Evolutionary conservation across 257 asterid species (phyloP).

Genomic region (Ocimum tenuiflorum): DNA sequence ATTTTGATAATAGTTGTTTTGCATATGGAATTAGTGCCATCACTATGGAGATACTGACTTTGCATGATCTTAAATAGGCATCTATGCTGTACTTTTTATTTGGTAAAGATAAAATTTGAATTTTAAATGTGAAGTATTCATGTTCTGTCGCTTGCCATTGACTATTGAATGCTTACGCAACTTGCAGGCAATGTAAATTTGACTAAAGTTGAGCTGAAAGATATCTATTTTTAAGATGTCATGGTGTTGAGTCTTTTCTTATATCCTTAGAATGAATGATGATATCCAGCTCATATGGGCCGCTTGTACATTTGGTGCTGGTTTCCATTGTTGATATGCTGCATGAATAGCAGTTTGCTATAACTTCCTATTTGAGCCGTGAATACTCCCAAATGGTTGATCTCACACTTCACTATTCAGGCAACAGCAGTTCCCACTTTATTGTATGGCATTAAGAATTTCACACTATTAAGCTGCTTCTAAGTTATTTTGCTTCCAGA

Average conservation of each 20-base stretch:
- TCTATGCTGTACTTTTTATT: too few species aligned
- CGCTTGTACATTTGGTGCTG: constrained; percentile 13
- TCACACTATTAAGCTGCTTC: background rate
- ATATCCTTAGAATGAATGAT: background rate
- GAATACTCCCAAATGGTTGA: background rate
- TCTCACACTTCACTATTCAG: background rate
- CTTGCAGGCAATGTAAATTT: background rate
- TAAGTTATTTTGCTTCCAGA: background rate
- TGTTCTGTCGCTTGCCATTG: background rate
- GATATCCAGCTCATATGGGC: background rate
- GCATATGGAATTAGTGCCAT: too few species aligned
- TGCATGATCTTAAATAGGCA: too few species aligned
- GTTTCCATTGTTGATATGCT: background rate
- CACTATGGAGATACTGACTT: too few species aligned
- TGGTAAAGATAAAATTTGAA: background rate
- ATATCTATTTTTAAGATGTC: background rate
- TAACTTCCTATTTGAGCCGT: constrained; percentile 9
- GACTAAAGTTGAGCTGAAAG: background rate
- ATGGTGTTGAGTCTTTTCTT: too few species aligned
- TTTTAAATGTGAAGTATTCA: background rate
- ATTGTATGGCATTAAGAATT: background rate
- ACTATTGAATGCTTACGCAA: background rate
- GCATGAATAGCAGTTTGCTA: background rate
- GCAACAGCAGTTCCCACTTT: background rate
- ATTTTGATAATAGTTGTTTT: too few species aligned